These are phyloP conservation scores for Porosira glacialis DNA, from an alignment of 352 stramenopile genomes.

Conservation along the genomic window DNA sequence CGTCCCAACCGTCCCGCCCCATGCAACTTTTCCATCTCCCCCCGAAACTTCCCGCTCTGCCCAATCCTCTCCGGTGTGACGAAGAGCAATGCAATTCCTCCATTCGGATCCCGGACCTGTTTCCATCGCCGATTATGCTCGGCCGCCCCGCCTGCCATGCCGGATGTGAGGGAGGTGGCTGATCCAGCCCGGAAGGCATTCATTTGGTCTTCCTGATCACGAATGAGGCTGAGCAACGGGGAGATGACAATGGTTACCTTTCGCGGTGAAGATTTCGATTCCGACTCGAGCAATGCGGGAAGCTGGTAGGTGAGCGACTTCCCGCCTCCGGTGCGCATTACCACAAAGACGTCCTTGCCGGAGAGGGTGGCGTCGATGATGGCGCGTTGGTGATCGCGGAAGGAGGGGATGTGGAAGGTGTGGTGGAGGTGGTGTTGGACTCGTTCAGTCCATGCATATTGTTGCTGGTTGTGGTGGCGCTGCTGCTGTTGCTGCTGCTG, in stretches of 20 bases:
- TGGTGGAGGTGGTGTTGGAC: too few relatives aligned
- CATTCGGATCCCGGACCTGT: constrained; percentile 56
- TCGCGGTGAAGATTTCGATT: constrained; percentile 58
- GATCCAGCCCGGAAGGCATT: constrained; percentile 59
- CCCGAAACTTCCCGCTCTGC: constrained; percentile 86
- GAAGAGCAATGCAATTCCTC: constrained; percentile 83
- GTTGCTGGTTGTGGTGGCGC: too few relatives aligned
- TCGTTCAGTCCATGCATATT: too few relatives aligned
- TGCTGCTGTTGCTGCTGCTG: too few relatives aligned
- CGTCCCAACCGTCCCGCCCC: constrained; percentile 80
- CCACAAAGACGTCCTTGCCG: neutral
- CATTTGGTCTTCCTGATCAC: constrained; percentile 88
- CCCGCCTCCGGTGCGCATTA: constrained; percentile 41
- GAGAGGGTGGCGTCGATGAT: neutral
- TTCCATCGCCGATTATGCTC: constrained; percentile 67
- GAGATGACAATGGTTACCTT: constrained; percentile 88
- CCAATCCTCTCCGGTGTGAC: constrained; percentile 90
- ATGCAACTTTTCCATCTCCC: constrained; percentile 87
- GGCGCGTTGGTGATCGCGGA: neutral
- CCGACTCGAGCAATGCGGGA: constrained; percentile 80
- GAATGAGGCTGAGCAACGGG: constrained; percentile 88
- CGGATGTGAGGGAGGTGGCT: constrained; percentile 64
- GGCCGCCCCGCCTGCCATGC: constrained; percentile 36
- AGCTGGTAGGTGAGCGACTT: constrained; percentile 87
- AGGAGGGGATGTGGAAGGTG: too few relatives aligned